A percentile compares a stretch with the other conserved stretches of the same genome.
These are phyloP conservation scores for Powellomyces hirtus DNA, from an alignment of 192 early-diverging fungal genomes.

Conservation along the genomic window DNA sequence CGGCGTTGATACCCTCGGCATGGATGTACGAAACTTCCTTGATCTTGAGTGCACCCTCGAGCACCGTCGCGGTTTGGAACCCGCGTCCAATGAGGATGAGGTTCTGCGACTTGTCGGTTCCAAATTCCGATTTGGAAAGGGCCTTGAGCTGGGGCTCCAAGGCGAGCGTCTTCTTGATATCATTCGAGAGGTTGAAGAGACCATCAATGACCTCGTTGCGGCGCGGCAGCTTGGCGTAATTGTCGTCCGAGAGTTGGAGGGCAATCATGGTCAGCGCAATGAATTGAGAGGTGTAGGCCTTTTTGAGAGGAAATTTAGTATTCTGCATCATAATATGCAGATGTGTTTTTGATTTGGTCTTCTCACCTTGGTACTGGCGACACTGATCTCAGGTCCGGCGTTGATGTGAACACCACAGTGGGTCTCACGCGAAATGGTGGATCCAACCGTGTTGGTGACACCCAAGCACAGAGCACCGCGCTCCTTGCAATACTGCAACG, in stretches of 20 bases:
- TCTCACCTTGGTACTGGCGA: slow-evolving; percentile 58
- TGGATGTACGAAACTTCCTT: slow-evolving; percentile 66
- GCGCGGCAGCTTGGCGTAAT: slow-evolving; percentile 38
- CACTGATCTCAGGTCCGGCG: slow-evolving; percentile 61
- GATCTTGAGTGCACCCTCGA: slow-evolving; percentile 63
- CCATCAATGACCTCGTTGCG: slow-evolving; percentile 58
- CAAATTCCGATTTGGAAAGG: slow-evolving; percentile 35
- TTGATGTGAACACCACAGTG: slow-evolving; percentile 70
- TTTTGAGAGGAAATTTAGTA: neutral
- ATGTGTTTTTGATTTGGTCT: neutral
- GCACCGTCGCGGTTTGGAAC: slow-evolving; percentile 58
- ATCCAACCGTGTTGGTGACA: slow-evolving; percentile 65
- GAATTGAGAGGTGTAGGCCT: slow-evolving; percentile 66
- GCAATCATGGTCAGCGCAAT: slow-evolving; percentile 60
- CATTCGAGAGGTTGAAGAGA: slow-evolving; percentile 44
- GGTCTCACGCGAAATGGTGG: slow-evolving; percentile 60
- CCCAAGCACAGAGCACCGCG: slow-evolving; percentile 64
- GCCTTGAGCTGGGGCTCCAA: slow-evolving; percentile 50
- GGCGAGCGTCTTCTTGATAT: slow-evolving; percentile 55
- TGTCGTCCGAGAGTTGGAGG: slow-evolving; percentile 61
- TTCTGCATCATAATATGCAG: neutral
- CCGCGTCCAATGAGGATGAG: slow-evolving; percentile 57
- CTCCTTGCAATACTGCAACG: slow-evolving; percentile 63
- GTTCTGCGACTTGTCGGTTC: slow-evolving; percentile 40
- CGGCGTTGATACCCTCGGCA: slow-evolving; percentile 61